Evolutionary conservation across 106 monocot genomes (phyloP).

Genomic region (Triglochin maritima): DNA sequence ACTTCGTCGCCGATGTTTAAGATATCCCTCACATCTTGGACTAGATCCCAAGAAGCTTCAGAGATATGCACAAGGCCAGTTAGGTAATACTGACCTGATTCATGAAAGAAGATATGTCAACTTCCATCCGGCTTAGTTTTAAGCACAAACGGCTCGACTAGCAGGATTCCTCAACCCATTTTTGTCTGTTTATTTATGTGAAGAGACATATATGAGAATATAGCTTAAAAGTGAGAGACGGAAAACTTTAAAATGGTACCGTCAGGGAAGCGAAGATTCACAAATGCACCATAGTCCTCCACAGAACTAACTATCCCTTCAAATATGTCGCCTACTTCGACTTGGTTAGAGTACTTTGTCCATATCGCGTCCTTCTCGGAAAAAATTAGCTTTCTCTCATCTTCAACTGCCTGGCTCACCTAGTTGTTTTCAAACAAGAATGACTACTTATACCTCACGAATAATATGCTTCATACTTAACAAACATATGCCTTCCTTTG

Average conservation of each 20-base stretch:
- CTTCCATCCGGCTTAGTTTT: background rate
- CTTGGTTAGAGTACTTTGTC: constrained; percentile 51
- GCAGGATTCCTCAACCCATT: too few relatives aligned
- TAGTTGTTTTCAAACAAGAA: constrained; percentile 8
- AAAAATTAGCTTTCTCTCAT: constrained; percentile 63
- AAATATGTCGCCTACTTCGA: constrained; percentile 57
- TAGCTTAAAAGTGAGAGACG: background rate
- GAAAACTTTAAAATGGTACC: constrained; percentile 33
- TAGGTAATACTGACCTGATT: constrained; percentile 57
- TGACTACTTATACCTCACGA: background rate
- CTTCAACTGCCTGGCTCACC: constrained; percentile 68
- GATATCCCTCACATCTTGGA: constrained; percentile 86
- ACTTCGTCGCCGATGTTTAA: constrained; percentile 57
- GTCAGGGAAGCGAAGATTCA: constrained; percentile 78
- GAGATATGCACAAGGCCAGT: constrained; percentile 92
- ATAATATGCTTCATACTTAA: background rate
- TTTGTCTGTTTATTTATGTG: background rate
- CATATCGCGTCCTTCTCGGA: constrained; percentile 83
- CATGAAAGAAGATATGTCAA: background rate
- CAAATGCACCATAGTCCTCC: constrained; percentile 96
- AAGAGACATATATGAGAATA: background rate
- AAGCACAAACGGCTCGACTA: background rate
- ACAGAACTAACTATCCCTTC: constrained; percentile 62
- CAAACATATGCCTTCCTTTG: too few relatives aligned
- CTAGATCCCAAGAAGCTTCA: constrained; percentile 94